A percentile compares a stretch with the other conserved stretches of the same genome.
Evolutionary conservation across 2,329 filamentous ascomycete species (phyloP).

Genomic region (Macrophomina tecta): DNA sequence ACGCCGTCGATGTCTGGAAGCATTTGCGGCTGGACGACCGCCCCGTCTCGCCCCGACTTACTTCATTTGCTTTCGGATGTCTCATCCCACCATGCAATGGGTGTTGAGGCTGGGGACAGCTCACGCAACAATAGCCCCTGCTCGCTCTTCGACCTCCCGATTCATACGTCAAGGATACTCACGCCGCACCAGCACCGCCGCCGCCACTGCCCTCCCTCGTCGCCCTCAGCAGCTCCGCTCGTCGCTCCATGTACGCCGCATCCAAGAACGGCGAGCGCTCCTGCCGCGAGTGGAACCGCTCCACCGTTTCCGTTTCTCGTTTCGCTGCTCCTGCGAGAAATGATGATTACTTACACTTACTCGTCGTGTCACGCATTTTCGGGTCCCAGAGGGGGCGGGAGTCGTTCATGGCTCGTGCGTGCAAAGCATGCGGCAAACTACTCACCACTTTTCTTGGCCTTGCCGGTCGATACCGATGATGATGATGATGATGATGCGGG

Average conservation of each 20-base stretch:
- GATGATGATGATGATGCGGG: not conserved
- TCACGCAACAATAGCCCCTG: no score
- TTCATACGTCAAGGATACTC: not conserved
- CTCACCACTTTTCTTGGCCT: not conserved
- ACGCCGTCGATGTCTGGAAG: not conserved
- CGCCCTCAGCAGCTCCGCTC: not conserved
- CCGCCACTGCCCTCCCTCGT: not conserved
- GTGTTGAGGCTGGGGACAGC: no score
- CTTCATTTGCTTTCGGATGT: no score
- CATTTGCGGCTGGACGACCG: not conserved
- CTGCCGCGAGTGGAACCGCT: slow-evolving; percentile 11
- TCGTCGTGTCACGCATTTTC: not conserved
- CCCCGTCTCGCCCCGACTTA: no score
- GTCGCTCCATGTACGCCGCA: slow-evolving; percentile 1
- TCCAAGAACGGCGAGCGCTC: slow-evolving; percentile 24
- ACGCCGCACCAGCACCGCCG: not conserved
- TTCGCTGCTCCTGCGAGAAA: not conserved
- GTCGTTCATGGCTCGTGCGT: no score
- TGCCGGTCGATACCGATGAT: not conserved
- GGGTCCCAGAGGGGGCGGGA: no score
- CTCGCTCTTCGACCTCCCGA: no score
- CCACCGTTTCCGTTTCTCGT: not conserved
- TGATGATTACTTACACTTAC: no score
- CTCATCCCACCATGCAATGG: no score
- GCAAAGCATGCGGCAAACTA: not conserved